These are phyloP conservation scores for Paxillus rubicundulus DNA, from an alignment of 768 basidiomycete species.

Conservation along the genomic window DNA sequence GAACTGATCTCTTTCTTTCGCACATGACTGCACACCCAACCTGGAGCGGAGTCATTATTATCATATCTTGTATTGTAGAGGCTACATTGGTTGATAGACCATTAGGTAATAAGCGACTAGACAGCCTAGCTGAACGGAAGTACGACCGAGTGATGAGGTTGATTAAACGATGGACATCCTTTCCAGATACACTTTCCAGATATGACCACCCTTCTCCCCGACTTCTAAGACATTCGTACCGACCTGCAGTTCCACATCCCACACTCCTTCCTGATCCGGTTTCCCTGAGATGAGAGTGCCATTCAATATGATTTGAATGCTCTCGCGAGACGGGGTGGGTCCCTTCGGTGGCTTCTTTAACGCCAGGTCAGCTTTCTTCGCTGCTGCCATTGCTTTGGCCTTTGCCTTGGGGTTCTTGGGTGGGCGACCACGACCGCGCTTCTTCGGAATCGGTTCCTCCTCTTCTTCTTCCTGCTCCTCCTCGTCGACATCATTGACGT, in stretches of 20 bases:
- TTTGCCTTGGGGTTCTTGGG: slow-evolving; percentile 35
- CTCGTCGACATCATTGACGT: slow-evolving; percentile 42
- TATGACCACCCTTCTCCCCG: slow-evolving; percentile 64
- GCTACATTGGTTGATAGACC: slow-evolving; percentile 26
- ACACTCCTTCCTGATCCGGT: slow-evolving; percentile 47
- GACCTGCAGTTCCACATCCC: slow-evolving; percentile 58
- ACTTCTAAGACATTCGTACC: slow-evolving; percentile 69
- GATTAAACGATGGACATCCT: slow-evolving; percentile 32
- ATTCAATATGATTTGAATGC: slow-evolving; percentile 64
- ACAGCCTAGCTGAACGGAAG: slow-evolving; percentile 18
- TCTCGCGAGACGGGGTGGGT: slow-evolving; percentile 37
- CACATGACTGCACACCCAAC: slow-evolving; percentile 2
- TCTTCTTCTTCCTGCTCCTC: slow-evolving; percentile 46
- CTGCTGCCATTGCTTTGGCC: slow-evolving; percentile 28
- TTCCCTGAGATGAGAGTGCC: slow-evolving; percentile 48
- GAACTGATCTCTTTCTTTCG: slow-evolving; percentile 7
- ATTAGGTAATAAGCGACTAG: slow-evolving; percentile 33
- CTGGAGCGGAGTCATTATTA: neutral
- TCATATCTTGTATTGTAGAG: slow-evolving; percentile 22
- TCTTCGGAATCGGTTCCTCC: slow-evolving; percentile 34
- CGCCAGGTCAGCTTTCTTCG: slow-evolving; percentile 30
- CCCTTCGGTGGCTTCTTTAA: slow-evolving; percentile 49
- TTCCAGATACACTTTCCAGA: slow-evolving; percentile 71
- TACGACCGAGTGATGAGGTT: slow-evolving; percentile 1
- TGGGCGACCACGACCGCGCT: slow-evolving; percentile 41